phyloP scores from a whole-genome alignment of 2,329 filamentous ascomycete species.

The Monilinia fructicola region DNA sequence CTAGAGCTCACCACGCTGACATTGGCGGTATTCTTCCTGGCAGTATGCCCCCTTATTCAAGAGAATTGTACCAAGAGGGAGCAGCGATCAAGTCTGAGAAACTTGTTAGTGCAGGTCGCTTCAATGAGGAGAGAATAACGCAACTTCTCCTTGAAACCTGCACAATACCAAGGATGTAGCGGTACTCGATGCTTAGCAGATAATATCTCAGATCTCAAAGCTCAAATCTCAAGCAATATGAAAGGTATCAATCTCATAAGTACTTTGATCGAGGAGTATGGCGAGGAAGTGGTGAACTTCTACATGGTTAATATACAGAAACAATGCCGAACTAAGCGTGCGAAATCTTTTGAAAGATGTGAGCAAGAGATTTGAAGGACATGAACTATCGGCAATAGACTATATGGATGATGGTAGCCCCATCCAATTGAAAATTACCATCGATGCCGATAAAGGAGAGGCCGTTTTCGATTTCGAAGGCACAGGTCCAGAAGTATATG shows the following conservation, averaged over 20 bases:
- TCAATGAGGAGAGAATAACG: constrained; percentile 74
- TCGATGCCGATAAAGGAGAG: constrained; percentile 70
- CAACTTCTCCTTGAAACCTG: constrained; percentile 72
- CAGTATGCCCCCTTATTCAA: constrained; percentile 77
- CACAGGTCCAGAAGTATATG: constrained; percentile 77
- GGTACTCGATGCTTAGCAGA: constrained; percentile 78
- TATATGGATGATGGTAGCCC: constrained; percentile 87
- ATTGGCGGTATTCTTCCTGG: constrained; percentile 82
- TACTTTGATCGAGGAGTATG: constrained; percentile 73
- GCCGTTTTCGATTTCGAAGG: constrained; percentile 77
- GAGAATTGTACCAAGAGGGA: constrained; percentile 64
- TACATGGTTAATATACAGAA: constrained; percentile 82
- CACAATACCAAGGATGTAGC: constrained; percentile 71
- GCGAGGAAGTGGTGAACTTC: constrained; percentile 72
- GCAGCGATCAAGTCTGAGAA: constrained; percentile 65
- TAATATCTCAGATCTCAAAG: constrained; percentile 83
- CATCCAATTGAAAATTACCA: constrained; percentile 72
- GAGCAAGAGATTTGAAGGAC: constrained; percentile 65
- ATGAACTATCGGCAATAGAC: constrained; percentile 71
- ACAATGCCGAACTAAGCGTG: constrained; percentile 76
- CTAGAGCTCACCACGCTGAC: constrained; percentile 72
- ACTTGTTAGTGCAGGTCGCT: constrained; percentile 72
- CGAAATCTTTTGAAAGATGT: constrained; percentile 71
- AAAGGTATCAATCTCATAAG: constrained; percentile 80
- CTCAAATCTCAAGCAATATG: constrained; percentile 82